Percentiles rank a stretch among this genome's conserved stretches.
Evolutionary conservation across 495 filamentous ascomycete genomes (phyloP).

Genomic region (Xylaria scruposa): DNA sequence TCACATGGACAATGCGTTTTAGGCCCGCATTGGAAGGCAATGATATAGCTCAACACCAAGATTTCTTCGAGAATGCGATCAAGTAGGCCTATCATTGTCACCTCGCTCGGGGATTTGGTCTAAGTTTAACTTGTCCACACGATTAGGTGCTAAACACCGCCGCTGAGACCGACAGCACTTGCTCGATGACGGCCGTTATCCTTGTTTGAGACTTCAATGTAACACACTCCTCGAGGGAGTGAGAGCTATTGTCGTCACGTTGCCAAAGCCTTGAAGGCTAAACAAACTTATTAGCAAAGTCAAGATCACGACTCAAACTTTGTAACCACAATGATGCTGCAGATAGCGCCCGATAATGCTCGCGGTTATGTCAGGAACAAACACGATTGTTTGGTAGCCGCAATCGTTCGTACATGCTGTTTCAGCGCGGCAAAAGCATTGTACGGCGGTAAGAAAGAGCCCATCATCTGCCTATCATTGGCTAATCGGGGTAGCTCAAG

Average conservation of each 20-base stretch:
- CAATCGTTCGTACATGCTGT: not conserved
- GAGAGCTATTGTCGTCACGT: not conserved
- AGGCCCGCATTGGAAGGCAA: slow-evolving; percentile 7
- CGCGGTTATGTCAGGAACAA: not conserved
- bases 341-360: not conserved
- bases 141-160: not conserved
- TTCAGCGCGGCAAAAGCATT: slow-evolving; percentile 19
- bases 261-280: not conserved
- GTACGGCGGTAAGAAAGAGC: not conserved
- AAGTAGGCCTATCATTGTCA: not conserved
- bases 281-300: not conserved
- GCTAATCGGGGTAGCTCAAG: not conserved
- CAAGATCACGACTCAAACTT: not conserved
- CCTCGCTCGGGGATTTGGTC: not conserved
- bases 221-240: not conserved
- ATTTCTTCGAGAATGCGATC: not conserved
- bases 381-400: not conserved
- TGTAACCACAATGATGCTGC: slow-evolving; percentile 1
- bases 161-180: not conserved
- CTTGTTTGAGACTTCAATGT: slow-evolving; percentile 5
- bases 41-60: slow-evolving; percentile 16
- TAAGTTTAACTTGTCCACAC: not conserved
- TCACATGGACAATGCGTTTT: slow-evolving; percentile 3
- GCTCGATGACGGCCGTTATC: not conserved
- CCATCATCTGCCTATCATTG: slow-evolving; percentile 3